These are phyloP conservation scores for Chaetoscypha palmicola DNA, from an alignment of 2,329 filamentous ascomycete species.

Conservation along the genomic window DNA sequence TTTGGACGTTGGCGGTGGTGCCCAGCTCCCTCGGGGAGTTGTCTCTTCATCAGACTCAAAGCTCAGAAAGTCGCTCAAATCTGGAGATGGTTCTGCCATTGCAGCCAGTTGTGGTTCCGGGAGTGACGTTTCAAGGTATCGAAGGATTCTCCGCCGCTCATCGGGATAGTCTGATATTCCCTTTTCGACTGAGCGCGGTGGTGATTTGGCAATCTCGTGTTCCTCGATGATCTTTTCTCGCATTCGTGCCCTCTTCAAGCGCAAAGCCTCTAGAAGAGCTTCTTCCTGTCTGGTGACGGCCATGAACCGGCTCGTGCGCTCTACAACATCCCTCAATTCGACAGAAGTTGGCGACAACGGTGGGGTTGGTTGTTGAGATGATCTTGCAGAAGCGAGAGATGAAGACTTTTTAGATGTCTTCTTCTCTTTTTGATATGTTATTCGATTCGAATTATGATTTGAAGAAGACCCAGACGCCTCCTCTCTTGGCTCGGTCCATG, in stretches of 20 bases:
- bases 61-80: slow-evolving; percentile 35
- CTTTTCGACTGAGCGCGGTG: slow-evolving; percentile 3
- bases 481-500: slow-evolving; percentile 10
- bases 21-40: slow-evolving; percentile 21
- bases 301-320: slow-evolving; percentile 34
- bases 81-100: slow-evolving; percentile 26
- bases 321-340: slow-evolving; percentile 15
- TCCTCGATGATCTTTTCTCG: slow-evolving; percentile 35
- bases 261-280: slow-evolving; percentile 42
- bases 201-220: slow-evolving; percentile 23
- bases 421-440: background rate
- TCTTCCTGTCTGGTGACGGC: slow-evolving; percentile 48
- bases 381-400: slow-evolving; percentile 9
- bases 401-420: background rate
- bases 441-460: background rate
- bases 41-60: slow-evolving; percentile 27
- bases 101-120: slow-evolving; percentile 17
- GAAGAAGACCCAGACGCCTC: background rate
- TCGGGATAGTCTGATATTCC: background rate
- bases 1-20: slow-evolving; percentile 4
- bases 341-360: slow-evolving; percentile 27
- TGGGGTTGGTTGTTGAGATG: slow-evolving; percentile 23
- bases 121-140: slow-evolving; percentile 26
- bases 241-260: slow-evolving; percentile 40
- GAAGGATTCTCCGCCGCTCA: slow-evolving; percentile 18